Base-by-base conservation (phyloP, 2,329 filamentous ascomycete genomes). In the Colletotrichum kahawae region DNA sequence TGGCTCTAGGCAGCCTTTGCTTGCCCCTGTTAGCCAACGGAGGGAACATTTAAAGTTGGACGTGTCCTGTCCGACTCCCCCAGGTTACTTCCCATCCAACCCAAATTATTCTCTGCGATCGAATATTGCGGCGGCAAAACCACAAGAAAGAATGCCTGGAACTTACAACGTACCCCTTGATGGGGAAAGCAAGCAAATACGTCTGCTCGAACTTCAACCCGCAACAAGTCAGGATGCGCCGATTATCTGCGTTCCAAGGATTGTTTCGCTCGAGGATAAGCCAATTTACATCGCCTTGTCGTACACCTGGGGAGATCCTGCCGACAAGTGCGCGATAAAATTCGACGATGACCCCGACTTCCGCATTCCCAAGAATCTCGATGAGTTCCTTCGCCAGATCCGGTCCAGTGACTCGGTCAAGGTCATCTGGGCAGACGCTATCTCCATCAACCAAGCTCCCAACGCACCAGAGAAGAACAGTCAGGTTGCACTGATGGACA, bases 61-160 rank as follows among this genome's bases (percentile, higher is more conserved):
- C n/a, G n/a, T 21, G 43, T 48, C 43, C 21, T 21, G 21, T 21
- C 21, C 21, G 21, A 21, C 21, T 21, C 21, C 24, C 29, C 43
- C 43, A 48, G 2, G 0, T 7, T 21, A 21, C n/a, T 12, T 48
- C 9, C 2, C n/a, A 1, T 7, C 1, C 43, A 16, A 18, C n/a
- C 3, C n/a, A 10, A 7, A 13, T 48, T 10, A n/a, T 21, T 48
- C 5, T 48, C 43, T 48, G 43, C 43, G n/a, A 48, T 48, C 0
- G 10, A 48, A 48, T n/a, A 21, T 2, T 7, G n/a, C 18, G 2
- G 21, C 2, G 1, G 43, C 3, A 21, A 5, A 21, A 21, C 43
- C 0, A 4, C 43, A 21, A 12, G 43, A 48, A 13, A 21, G 7
- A 48, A 48, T 48, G 43, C 43, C 43, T 21, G n/a, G n/a, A 51